phyloP scores from a whole-genome alignment of 2,329 filamentous ascomycete species.

The Didymella sp. region DNA sequence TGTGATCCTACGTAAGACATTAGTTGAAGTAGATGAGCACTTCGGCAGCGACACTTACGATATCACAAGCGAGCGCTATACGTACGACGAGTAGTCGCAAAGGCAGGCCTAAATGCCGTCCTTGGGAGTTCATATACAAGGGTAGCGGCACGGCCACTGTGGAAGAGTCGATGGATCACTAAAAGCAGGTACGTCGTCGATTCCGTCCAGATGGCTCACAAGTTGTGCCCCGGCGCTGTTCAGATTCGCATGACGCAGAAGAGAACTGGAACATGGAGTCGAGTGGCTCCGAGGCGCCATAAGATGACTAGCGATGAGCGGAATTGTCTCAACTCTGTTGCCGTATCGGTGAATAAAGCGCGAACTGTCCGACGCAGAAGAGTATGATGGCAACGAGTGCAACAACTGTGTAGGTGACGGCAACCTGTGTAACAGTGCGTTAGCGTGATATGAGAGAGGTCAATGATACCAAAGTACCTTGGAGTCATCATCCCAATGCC shows the following conservation, averaged over 20 bases:
- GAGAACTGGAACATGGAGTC: background rate
- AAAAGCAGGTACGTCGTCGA: too few species aligned
- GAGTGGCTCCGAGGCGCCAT: background rate
- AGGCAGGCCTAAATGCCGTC: background rate
- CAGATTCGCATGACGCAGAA: background rate
- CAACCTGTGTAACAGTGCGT: background rate
- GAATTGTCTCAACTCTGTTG: background rate
- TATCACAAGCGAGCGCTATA: background rate
- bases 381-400: background rate
- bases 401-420: background rate
- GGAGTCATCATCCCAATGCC: background rate
- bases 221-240: too few species aligned
- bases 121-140: background rate
- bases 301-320: background rate
- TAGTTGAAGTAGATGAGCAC: background rate
- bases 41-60: background rate
- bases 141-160: background rate
- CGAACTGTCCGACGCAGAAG: background rate
- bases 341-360: background rate
- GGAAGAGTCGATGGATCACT: background rate
- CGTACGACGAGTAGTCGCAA: background rate
- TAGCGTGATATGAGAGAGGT: background rate
- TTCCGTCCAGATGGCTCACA: too few species aligned
- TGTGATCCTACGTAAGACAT: background rate
- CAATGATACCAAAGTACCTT: background rate